Evolutionary conservation across 2,329 filamentous ascomycete species (phyloP).

Genomic region (Beauveria australis): DNA sequence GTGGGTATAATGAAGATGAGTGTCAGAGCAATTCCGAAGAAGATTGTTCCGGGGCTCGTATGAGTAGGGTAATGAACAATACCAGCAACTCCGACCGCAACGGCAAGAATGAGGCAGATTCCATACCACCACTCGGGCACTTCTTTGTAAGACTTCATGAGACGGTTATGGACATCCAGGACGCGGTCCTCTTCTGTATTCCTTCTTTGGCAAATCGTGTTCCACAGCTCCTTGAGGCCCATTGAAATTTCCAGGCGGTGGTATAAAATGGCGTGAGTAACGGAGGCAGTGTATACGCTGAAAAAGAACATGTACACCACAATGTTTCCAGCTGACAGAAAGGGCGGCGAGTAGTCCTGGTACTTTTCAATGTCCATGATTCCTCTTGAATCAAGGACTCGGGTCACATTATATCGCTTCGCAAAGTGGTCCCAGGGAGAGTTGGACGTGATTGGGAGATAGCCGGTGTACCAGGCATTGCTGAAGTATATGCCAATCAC

Average conservation of each 20-base stretch:
- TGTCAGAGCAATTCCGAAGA: conserved; percentile 30
- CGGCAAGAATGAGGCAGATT: conserved; percentile 22
- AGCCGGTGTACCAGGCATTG: conserved; percentile 35
- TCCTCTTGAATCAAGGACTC: conserved; percentile 28
- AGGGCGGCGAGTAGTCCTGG: conserved; percentile 35
- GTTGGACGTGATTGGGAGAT: conserved; percentile 37
- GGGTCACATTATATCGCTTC: conserved; percentile 26
- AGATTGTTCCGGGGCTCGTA: conserved; percentile 31
- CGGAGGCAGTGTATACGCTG: conserved; percentile 20
- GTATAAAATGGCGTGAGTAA: conserved; percentile 22
- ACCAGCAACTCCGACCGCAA: conserved; percentile 29
- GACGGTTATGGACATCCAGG: conserved; percentile 24
- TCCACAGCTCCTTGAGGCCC: conserved; percentile 20
- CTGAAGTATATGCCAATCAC: conserved; percentile 33
- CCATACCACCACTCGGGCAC: conserved; percentile 37
- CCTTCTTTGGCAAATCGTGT: conserved; percentile 16
- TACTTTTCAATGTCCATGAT: conserved; percentile 29
- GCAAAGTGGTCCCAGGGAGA: conserved; percentile 34
- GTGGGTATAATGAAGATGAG: conserved; percentile 35
- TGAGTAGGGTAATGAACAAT: conserved; percentile 34
- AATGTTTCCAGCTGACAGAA: conserved; percentile 17
- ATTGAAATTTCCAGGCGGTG: conserved; percentile 21
- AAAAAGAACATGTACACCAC: conserved; percentile 25
- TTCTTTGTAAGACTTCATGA: conserved; percentile 24
- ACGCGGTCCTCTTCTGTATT: conserved; percentile 7